phyloP scores from a whole-genome alignment of 2,329 filamentous ascomycete species.

The Fusarium miscanthi region DNA sequence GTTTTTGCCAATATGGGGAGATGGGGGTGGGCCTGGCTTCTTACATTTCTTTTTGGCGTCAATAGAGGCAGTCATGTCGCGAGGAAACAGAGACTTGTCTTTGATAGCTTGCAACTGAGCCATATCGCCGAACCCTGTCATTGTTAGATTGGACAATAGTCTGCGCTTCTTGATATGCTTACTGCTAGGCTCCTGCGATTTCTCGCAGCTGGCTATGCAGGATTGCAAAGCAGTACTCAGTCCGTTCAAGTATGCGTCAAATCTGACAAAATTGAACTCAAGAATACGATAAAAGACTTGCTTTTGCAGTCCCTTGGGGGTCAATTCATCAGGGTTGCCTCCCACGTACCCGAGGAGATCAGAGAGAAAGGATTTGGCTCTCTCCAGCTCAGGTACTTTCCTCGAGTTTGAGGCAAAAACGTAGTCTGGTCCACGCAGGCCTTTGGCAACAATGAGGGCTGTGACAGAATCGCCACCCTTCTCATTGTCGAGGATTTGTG shows the following conservation, averaged over 20 bases:
- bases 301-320: background rate
- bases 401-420: background rate
- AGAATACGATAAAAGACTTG: background rate
- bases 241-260: constrained; percentile 1
- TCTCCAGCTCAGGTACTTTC: background rate
- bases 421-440: background rate
- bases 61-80: background rate
- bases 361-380: background rate
- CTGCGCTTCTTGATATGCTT: background rate
- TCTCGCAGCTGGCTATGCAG: background rate
- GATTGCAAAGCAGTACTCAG: background rate
- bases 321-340: background rate
- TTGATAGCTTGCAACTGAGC: background rate
- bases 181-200: background rate
- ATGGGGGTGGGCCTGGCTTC: background rate
- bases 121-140: background rate
- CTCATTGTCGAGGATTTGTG: background rate
- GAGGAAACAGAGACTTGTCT: background rate
- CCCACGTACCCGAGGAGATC: background rate
- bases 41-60: background rate
- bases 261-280: constrained; percentile 1
- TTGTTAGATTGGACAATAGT: background rate
- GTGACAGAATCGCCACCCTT: background rate
- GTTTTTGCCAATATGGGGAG: background rate
- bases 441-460: background rate